These are phyloP conservation scores for Penicillium daleae DNA, from an alignment of 495 filamentous ascomycete genomes.

Conservation along the genomic window DNA sequence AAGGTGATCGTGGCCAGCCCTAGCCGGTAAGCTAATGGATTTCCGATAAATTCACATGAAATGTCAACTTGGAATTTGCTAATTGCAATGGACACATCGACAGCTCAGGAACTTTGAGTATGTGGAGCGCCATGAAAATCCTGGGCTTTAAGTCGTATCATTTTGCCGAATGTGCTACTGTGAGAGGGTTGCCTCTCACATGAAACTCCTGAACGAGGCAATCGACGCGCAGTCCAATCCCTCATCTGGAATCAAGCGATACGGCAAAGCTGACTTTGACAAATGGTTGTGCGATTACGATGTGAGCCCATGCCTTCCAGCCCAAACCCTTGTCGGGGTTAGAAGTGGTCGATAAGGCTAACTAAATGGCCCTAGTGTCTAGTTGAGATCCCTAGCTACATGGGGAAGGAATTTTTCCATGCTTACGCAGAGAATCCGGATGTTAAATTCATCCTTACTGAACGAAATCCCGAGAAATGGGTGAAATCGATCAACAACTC, in stretches of 20 bases:
- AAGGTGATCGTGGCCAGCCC: slow-evolving; percentile 30
- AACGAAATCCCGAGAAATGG: slow-evolving; percentile 31
- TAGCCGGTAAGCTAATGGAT: slow-evolving; percentile 20
- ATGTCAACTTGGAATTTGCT: neutral
- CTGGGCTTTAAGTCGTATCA: slow-evolving; percentile 31
- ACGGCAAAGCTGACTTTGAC: slow-evolving; percentile 19
- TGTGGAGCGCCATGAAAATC: slow-evolving; percentile 27
- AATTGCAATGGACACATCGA: neutral
- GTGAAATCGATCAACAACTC: slow-evolving; percentile 30
- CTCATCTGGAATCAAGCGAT: slow-evolving; percentile 25
- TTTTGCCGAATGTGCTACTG: slow-evolving; percentile 21
- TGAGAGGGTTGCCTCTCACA: slow-evolving; percentile 15
- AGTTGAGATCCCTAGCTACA: slow-evolving; percentile 26
- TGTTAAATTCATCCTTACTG: slow-evolving; percentile 36
- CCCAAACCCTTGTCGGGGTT: neutral
- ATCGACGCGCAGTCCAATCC: slow-evolving; percentile 20
- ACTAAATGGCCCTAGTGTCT: slow-evolving; percentile 18
- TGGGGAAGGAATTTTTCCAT: slow-evolving; percentile 19
- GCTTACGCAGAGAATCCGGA: slow-evolving; percentile 26
- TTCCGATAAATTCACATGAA: too few species aligned
- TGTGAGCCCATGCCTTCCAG: slow-evolving; percentile 9
- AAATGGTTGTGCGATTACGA: slow-evolving; percentile 30
- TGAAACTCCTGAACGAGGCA: slow-evolving; percentile 24
- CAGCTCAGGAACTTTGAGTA: slow-evolving; percentile 31
- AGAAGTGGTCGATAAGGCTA: neutral